Percentiles rank a stretch among this genome's conserved stretches.
phyloP scores from a whole-genome alignment of 495 filamentous ascomycete species.

The Penicillium bovifimosum region DNA sequence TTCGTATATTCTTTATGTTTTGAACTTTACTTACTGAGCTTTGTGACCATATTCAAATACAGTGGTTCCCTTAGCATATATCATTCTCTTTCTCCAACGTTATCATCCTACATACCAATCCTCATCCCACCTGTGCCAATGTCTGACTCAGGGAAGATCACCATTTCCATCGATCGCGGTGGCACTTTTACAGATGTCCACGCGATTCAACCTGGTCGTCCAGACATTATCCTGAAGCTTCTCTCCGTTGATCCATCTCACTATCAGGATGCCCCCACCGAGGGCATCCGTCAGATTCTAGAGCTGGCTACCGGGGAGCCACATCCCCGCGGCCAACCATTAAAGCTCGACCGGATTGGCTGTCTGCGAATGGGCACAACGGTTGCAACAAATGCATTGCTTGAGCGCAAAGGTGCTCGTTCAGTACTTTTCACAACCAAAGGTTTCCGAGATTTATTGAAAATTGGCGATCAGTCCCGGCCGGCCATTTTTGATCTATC shows the following conservation, averaged over 20 bases:
- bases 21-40: neutral
- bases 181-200: constrained; percentile 64
- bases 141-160: constrained; percentile 32
- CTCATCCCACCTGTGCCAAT: constrained; percentile 12
- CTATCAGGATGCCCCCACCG: constrained; percentile 82
- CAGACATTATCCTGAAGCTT: constrained; percentile 80
- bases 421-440: constrained; percentile 89
- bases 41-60: neutral
- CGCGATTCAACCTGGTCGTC: constrained; percentile 48
- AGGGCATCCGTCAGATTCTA: constrained; percentile 87
- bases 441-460: constrained; percentile 87
- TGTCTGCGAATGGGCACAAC: constrained; percentile 88
- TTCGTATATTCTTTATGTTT: neutral
- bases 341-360: constrained; percentile 79
- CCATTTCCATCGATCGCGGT: constrained; percentile 50
- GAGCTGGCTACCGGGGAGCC: constrained; percentile 70
- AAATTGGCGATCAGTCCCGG: constrained; percentile 79
- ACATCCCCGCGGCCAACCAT: constrained; percentile 71
- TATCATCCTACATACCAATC: neutral
- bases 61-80: neutral
- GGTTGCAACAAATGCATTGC: constrained; percentile 83
- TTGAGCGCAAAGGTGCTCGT: constrained; percentile 90
- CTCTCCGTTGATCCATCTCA: constrained; percentile 87
- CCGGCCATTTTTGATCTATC: constrained; percentile 81
- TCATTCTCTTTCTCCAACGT: neutral